phyloP scores from a whole-genome alignment of 805 yeast species.

The Scheffersomyces ergatensis region DNA sequence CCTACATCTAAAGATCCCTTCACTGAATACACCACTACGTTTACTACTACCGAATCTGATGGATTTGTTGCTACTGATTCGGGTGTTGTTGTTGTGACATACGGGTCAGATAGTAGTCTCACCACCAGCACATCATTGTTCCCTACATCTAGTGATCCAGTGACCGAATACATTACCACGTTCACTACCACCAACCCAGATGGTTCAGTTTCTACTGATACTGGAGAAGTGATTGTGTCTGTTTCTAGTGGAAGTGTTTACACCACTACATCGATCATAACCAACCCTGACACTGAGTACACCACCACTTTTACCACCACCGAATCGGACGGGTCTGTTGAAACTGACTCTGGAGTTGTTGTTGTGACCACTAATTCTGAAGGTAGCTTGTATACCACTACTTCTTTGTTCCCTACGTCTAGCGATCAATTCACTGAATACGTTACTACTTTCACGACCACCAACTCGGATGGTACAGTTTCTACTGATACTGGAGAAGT shows the following conservation, averaged over 20 bases:
- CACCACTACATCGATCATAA: neutral
- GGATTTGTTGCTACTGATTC: conserved; percentile 7
- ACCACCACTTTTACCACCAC: neutral
- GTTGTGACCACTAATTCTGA: neutral
- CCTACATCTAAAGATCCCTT: conserved; percentile 1
- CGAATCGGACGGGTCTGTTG: neutral
- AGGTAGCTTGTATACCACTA: conserved; percentile 2
- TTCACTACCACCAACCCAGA: conserved; percentile 9
- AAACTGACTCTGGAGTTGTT: neutral
- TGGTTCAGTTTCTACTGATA: conserved; percentile 4
- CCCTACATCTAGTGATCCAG: neutral
- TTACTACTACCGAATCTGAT: conserved; percentile 4
- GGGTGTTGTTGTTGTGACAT: conserved; percentile 5
- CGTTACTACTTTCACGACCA: neutral
- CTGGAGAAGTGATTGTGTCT: conserved; percentile 6
- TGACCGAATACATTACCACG: conserved; percentile 3
- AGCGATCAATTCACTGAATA: neutral
- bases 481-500: neutral
- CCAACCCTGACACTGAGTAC: neutral
- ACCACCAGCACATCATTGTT: conserved; percentile 1
- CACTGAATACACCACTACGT: conserved; percentile 8
- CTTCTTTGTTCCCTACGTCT: conserved; percentile 1
- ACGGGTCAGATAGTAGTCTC: neutral
- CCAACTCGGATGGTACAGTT: neutral
- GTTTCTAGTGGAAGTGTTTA: neutral